Evolutionary conservation across 2,329 filamentous ascomycete species (phyloP).

Genomic region (Pseudogymnoascus sp.): DNA sequence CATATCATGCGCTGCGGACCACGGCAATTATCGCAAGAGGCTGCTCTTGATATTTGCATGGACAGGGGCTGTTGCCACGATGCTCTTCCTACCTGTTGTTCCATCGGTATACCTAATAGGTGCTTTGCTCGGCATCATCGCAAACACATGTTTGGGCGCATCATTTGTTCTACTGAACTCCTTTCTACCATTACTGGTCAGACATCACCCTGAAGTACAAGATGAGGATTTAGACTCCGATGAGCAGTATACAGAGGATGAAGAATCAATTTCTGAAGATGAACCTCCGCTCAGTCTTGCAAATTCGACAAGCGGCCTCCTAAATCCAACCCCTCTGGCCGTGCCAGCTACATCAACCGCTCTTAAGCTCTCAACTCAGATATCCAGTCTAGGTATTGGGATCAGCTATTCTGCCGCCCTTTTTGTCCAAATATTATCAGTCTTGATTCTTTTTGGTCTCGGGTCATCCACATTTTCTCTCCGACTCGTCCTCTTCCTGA

Average conservation of each 20-base stretch:
- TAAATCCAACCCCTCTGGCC: conserved; percentile 25
- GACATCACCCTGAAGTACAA: conserved; percentile 56
- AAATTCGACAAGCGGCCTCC: conserved; percentile 41
- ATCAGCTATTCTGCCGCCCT: conserved; percentile 88
- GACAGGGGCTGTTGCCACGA: conserved; percentile 71
- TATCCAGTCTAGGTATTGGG: conserved; percentile 86
- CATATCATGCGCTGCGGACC: conserved; percentile 92
- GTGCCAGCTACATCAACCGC: conserved; percentile 47
- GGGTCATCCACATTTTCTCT: conserved; percentile 77
- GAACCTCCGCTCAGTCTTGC: conserved; percentile 19
- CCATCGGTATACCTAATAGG: conserved; percentile 72
- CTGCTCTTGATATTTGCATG: conserved; percentile 80
- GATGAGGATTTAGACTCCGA: conserved; percentile 18
- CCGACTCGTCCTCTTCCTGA: conserved; percentile 74
- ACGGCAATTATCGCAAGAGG: conserved; percentile 84
- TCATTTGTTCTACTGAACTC: conserved; percentile 95
- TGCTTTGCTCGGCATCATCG: conserved; percentile 75
- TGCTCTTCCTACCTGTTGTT: conserved; percentile 76
- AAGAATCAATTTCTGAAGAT: conserved; percentile 12
- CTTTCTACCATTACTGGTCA: conserved; percentile 83
- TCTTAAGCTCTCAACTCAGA: conserved; percentile 75
- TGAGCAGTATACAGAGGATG: conserved; percentile 8
- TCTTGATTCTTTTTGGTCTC: conserved; percentile 65
- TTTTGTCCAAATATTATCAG: conserved; percentile 72
- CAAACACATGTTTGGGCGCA: conserved; percentile 89